These are phyloP conservation scores for Elsinoe perseae DNA, from an alignment of 2,329 filamentous ascomycete genomes.

Conservation along the genomic window DNA sequence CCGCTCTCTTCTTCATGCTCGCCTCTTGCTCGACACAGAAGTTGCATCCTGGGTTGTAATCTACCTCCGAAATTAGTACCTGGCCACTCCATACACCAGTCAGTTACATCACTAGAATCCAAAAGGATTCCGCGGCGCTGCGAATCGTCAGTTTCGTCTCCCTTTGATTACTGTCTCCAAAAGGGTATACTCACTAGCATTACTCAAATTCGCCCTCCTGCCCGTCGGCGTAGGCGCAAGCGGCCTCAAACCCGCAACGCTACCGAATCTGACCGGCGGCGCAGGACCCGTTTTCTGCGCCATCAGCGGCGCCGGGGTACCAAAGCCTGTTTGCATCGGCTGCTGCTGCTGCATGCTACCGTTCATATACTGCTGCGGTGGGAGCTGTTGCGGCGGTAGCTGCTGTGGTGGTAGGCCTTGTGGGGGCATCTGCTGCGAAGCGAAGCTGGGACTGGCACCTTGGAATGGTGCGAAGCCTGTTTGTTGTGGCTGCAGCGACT, in stretches of 20 bases:
- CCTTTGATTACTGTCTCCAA: neutral
- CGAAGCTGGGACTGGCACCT: neutral
- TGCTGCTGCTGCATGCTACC: constrained; percentile 22
- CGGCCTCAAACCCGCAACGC: constrained; percentile 64
- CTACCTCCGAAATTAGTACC: neutral
- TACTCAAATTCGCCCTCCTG: constrained; percentile 76
- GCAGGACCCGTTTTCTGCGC: constrained; percentile 79
- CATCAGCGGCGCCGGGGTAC: constrained; percentile 47
- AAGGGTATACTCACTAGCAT: constrained; percentile 76
- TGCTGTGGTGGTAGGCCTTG: neutral
- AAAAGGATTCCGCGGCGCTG: constrained; percentile 63
- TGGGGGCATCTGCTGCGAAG: neutral
- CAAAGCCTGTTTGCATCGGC: constrained; percentile 13
- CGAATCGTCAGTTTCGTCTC: constrained; percentile 18
- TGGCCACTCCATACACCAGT: neutral
- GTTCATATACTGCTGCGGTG: constrained; percentile 17
- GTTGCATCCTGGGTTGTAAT: neutral
- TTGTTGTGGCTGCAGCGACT: constrained; percentile 51
- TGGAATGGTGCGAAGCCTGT: constrained; percentile 30
- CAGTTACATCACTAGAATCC: constrained; percentile 47
- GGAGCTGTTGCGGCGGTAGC: neutral
- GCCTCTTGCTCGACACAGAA: neutral
- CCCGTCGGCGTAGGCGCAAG: constrained; percentile 81
- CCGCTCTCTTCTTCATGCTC: neutral
- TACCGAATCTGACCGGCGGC: constrained; percentile 82